phyloP scores from a whole-genome alignment of 2,329 filamentous ascomycete genomes.

The Nothophaeocryptopus gaeumannii region DNA sequence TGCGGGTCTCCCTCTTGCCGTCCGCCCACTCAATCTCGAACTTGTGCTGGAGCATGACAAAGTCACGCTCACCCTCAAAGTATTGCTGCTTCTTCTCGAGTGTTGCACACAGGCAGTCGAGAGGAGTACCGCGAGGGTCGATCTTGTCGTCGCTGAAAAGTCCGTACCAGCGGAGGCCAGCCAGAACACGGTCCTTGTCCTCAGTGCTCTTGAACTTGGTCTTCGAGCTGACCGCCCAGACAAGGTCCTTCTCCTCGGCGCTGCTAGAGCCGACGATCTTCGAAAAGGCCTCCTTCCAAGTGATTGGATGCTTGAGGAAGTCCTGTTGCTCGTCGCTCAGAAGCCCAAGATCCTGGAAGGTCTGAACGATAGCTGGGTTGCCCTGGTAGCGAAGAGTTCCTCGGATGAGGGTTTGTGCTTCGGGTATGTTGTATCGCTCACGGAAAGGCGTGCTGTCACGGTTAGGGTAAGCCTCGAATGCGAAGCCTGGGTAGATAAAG shows the following conservation, averaged over 20 bases:
- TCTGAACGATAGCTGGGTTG: conserved; percentile 86
- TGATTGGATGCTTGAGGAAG: conserved; percentile 59
- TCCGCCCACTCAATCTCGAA: conserved; percentile 83
- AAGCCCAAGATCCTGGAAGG: conserved; percentile 87
- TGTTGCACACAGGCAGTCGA: conserved; percentile 86
- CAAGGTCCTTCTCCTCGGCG: conserved; percentile 60
- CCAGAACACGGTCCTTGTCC: conserved; percentile 67
- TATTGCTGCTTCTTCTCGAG: conserved; percentile 92
- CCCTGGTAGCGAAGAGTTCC: conserved; percentile 83
- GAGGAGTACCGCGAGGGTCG: conserved; percentile 70
- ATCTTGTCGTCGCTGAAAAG: conserved; percentile 67
- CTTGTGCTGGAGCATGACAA: conserved; percentile 76
- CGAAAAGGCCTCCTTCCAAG: conserved; percentile 83
- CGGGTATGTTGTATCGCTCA: conserved; percentile 86
- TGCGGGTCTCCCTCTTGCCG: conserved; percentile 71
- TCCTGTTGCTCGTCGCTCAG: conserved; percentile 67
- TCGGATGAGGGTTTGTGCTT: conserved; percentile 81
- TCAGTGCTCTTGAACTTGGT: conserved; percentile 66
- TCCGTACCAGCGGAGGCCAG: conserved; percentile 70
- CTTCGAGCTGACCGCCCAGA: conserved; percentile 71
- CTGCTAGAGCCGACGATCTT: conserved; percentile 70
- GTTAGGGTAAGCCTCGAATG: conserved; percentile 91
- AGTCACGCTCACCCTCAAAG: conserved; percentile 75
- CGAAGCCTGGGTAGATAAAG: conserved; percentile 82
- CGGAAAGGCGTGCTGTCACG: conserved; percentile 83